Percentiles rank a stretch among this genome's conserved stretches.
These are phyloP conservation scores for Gastrolobium villosum DNA, from an alignment of 306 rosid genomes.

Conservation along the genomic window DNA sequence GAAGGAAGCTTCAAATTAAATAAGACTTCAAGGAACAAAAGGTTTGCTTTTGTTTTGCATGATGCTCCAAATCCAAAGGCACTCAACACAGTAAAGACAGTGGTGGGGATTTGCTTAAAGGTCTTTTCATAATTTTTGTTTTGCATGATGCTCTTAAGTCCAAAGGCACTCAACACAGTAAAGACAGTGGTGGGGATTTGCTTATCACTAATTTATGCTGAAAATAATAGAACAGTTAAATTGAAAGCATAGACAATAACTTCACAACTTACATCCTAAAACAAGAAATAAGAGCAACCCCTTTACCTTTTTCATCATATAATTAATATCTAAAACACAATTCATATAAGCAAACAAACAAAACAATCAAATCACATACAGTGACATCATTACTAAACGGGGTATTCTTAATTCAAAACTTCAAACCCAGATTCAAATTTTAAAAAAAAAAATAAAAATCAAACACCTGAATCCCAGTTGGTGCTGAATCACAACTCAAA, in stretches of 20 bases:
- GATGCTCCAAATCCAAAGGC: not conserved
- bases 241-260: constrained; percentile 29
- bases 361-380: constrained; percentile 30
- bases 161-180: constrained; percentile 17
- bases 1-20: constrained; percentile 31
- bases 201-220: not conserved
- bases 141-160: not conserved
- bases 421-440: constrained; percentile 43
- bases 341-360: not conserved
- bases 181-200: not conserved
- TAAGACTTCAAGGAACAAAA: constrained; percentile 27
- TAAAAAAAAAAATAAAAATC: constrained; percentile 4
- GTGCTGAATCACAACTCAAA: constrained; percentile 41
- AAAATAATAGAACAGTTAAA: constrained; percentile 34
- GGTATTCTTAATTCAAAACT: constrained; percentile 38
- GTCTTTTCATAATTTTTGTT: too few relatives aligned
- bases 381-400: constrained; percentile 14
- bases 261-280: constrained; percentile 27
- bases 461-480: constrained; percentile 49
- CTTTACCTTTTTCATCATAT: constrained; percentile 16
- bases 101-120: not conserved
- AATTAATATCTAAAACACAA: constrained; percentile 9
- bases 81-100: constrained; percentile 8
- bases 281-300: constrained; percentile 31
- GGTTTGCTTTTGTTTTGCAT: not conserved